Evolutionary conservation across 192 early-diverging fungal species (phyloP).

Genomic region (Phlyctochytrium bullatum): DNA sequence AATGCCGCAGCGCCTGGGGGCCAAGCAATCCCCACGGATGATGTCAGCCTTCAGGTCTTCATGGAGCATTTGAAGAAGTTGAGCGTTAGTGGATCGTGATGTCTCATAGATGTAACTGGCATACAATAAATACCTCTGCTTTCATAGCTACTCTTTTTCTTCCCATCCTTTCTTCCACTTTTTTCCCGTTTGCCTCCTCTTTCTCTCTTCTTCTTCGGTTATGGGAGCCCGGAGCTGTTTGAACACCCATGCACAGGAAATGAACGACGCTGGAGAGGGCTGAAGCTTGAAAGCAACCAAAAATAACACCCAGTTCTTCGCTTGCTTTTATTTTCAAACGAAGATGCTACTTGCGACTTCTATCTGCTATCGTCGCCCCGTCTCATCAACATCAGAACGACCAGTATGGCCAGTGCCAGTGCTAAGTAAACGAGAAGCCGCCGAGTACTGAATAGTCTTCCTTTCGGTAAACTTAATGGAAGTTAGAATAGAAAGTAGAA

Average conservation of each 20-base stretch:
- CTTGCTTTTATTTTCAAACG: too few species aligned
- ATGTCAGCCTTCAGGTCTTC: constrained; percentile 97
- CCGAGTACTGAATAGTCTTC: background rate
- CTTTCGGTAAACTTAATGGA: background rate
- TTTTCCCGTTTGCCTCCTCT: too few species aligned
- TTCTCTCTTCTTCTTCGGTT: too few species aligned
- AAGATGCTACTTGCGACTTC: background rate
- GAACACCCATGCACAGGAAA: too few species aligned
- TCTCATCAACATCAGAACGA: background rate
- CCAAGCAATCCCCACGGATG: constrained; percentile 96
- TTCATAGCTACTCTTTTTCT: too few species aligned
- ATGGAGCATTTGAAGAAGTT: constrained; percentile 92
- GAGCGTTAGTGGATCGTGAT: constrained; percentile 43
- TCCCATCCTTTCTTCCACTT: too few species aligned
- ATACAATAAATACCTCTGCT: too few species aligned
- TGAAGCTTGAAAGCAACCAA: too few species aligned
- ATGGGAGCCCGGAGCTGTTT: too few species aligned
- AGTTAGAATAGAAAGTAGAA: background rate
- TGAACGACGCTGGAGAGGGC: too few species aligned
- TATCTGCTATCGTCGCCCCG: background rate
- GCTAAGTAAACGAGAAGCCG: background rate
- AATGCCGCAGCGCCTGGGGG: constrained; percentile 65
- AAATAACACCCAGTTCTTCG: too few species aligned
- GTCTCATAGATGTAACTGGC: too few species aligned
- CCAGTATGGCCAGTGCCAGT: background rate